Evolutionary conservation across 495 filamentous ascomycete genomes (phyloP).

Genomic region (Penicillium daleae): DNA sequence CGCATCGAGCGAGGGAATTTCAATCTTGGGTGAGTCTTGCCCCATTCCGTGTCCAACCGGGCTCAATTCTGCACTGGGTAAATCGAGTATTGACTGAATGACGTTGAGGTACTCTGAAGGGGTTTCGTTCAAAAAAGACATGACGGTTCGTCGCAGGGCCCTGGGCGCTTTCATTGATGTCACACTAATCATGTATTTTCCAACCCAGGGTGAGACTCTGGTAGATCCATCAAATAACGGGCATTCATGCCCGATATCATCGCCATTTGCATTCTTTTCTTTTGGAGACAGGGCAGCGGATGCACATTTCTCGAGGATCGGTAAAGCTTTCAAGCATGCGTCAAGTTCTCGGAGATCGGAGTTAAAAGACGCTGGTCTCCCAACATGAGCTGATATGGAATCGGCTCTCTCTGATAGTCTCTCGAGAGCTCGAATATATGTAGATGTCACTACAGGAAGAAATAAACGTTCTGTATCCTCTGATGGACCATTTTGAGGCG

Average conservation of each 20-base stretch:
- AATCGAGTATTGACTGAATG: neutral
- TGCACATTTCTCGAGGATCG: neutral
- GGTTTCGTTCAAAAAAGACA: constrained; percentile 1
- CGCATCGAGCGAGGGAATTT: neutral
- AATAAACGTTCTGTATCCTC: neutral
- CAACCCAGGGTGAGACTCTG: neutral
- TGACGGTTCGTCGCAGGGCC: neutral
- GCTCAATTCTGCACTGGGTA: neutral
- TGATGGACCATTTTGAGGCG: neutral
- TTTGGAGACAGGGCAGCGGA: neutral
- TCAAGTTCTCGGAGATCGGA: neutral
- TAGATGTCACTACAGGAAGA: neutral
- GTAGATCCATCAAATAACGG: neutral
- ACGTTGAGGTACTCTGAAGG: neutral
- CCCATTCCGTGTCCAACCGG: neutral
- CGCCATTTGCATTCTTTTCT: neutral
- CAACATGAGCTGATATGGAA: neutral
- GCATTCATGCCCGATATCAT: neutral
- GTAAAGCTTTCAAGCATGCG: neutral
- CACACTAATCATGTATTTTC: neutral
- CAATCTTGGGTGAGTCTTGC: neutral
- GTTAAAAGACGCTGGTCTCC: neutral
- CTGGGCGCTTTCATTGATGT: neutral
- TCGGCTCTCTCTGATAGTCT: neutral
- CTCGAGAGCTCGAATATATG: neutral